Evolutionary conservation across 257 asterid species (phyloP).

Genomic region (Solanum megistacrolobum): DNA sequence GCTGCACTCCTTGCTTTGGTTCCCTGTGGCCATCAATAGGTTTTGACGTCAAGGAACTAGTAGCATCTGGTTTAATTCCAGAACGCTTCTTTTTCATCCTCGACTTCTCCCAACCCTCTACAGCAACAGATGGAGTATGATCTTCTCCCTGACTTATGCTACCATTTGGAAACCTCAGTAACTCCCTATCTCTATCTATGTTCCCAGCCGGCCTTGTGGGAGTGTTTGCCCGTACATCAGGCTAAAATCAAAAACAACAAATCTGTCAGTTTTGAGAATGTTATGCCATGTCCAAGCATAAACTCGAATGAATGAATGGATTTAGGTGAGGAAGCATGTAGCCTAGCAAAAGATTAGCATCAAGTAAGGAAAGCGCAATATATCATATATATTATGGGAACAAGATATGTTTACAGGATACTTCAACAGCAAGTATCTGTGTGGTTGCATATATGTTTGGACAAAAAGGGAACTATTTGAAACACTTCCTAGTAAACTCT

Average conservation of each 20-base stretch:
- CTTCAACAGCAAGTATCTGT: not conserved
- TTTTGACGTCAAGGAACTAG: constrained; percentile 37
- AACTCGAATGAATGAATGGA: not conserved
- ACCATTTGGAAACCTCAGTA: constrained; percentile 44
- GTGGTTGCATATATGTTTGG: not conserved
- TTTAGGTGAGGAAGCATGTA: not conserved
- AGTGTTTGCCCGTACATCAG: constrained; percentile 52
- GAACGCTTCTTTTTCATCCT: constrained; percentile 95
- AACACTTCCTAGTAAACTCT: not conserved
- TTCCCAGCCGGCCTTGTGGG: constrained; percentile 48
- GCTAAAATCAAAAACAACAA: constrained; percentile 25
- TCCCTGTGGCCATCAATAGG: constrained; percentile 62
- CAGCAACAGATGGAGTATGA: constrained; percentile 40
- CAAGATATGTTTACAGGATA: not conserved
- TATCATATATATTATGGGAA: not conserved
- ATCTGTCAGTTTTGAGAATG: constrained; percentile 18
- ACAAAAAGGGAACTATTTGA: not conserved
- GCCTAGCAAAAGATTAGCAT: not conserved
- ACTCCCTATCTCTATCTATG: constrained; percentile 64
- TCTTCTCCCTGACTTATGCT: constrained; percentile 53
- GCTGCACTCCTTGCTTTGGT: constrained; percentile 60
- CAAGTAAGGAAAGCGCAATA: not conserved
- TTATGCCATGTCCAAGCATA: not conserved
- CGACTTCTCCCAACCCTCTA: constrained; percentile 88
- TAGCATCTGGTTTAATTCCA: constrained; percentile 62